Evolutionary conservation across 139 green algal species (phyloP).

Genomic region (Medakamo hakoo): DNA sequence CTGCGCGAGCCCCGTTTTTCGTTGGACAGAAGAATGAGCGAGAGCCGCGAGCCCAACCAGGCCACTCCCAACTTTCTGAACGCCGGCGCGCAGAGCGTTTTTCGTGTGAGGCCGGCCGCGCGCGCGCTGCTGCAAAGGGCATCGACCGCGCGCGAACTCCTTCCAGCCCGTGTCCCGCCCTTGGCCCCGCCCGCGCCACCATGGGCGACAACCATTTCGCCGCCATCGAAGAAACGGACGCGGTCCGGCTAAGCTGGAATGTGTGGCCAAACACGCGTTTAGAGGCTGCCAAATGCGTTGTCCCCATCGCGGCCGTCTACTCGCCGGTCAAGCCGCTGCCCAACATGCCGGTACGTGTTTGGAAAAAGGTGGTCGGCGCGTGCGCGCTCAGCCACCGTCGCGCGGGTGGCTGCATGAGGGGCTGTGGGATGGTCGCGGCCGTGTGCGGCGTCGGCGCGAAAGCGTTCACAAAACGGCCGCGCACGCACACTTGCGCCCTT

Average conservation of each 20-base stretch:
- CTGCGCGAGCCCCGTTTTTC: too few species aligned
- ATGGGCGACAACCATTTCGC: constrained; percentile 28
- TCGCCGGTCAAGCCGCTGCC: constrained; percentile 66
- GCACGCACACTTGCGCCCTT: background rate
- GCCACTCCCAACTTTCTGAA: too few species aligned
- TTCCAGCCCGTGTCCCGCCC: background rate
- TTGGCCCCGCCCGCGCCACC: background rate
- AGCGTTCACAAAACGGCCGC: background rate
- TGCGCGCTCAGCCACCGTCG: too few species aligned
- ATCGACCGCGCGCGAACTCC: background rate
- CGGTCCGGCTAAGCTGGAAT: constrained; percentile 81
- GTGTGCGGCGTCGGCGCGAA: background rate
- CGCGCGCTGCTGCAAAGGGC: too few species aligned
- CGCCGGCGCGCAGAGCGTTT: too few species aligned
- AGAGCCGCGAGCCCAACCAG: too few species aligned
- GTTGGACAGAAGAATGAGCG: too few species aligned
- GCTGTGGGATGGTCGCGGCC: background rate
- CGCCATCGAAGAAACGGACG: constrained; percentile 62
- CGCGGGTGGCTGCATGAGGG: too few species aligned
- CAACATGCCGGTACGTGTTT: constrained; percentile 52
- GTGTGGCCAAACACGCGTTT: constrained; percentile 85
- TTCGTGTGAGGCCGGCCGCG: too few species aligned
- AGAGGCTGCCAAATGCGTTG: constrained; percentile 87
- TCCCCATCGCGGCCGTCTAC: constrained; percentile 85
- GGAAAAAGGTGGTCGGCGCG: background rate